Conservation (phyloP, 1,139 yeast genomes). For the Hemisphaericaspora xylanilytica region DNA sequence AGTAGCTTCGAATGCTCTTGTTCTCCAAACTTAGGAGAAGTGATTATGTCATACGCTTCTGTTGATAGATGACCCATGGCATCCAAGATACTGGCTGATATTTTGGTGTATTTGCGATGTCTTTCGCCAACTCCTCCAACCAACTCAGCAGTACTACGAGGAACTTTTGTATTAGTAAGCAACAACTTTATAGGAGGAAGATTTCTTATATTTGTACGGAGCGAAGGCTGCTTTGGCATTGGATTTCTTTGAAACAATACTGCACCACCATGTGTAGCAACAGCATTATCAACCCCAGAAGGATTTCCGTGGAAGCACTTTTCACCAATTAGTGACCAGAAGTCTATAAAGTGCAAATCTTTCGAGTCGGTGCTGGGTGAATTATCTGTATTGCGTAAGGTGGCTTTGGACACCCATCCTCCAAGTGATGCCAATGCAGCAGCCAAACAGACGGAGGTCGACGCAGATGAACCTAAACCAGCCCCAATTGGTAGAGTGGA, state of each 20-base stretch:
- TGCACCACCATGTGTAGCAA: constrained; percentile 95
- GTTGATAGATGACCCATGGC: constrained; percentile 67
- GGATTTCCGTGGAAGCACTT: constrained; percentile 97
- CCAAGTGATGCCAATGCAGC: constrained; percentile 70
- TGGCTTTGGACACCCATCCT: constrained; percentile 45
- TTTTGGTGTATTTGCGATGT: constrained; percentile 50
- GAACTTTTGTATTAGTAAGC: constrained; percentile 80
- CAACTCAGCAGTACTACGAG: constrained; percentile 81
- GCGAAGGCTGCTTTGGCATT: constrained; percentile 51
- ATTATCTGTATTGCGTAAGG: constrained; percentile 25
- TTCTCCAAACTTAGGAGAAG: constrained; percentile 47
- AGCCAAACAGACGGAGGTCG: constrained; percentile 81
- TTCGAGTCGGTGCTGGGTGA: constrained; percentile 34
- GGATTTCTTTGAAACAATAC: constrained; percentile 76
- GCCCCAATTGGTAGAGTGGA: constrained; percentile 95
- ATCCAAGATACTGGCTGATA: constrained; percentile 59
- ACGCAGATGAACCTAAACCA: constrained; percentile 94
- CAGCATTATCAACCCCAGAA: constrained; percentile 95
- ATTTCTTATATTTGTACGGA: constrained; percentile 62
- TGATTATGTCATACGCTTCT: constrained; percentile 66
- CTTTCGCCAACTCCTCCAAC: constrained; percentile 74
- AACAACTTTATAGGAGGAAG: constrained; percentile 76
- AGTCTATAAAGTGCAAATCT: constrained; percentile 64
- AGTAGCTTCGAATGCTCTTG: constrained; percentile 48
- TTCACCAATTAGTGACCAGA: constrained; percentile 92